phyloP scores from a whole-genome alignment of 2,329 filamentous ascomycete genomes.

The Raffaelea ambrosiae region DNA sequence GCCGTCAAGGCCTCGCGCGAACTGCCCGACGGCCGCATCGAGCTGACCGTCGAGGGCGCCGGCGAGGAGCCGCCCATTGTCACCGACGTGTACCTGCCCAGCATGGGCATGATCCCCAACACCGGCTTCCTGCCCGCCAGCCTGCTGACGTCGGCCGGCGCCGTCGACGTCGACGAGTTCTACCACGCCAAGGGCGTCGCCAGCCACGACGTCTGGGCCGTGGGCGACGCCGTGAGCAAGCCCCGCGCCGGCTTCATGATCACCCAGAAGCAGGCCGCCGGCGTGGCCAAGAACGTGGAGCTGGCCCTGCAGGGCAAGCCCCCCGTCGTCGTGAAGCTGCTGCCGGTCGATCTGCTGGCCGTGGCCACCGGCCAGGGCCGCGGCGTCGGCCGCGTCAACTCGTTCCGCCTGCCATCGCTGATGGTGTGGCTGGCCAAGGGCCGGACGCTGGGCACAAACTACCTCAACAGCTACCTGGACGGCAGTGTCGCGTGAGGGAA shows the following conservation, averaged over 20 bases:
- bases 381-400: slow-evolving; percentile 36
- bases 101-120: slow-evolving; percentile 47
- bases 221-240: slow-evolving; percentile 43
- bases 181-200: slow-evolving; percentile 35
- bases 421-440: slow-evolving; percentile 44
- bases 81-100: slow-evolving; percentile 43
- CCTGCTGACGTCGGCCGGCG: slow-evolving; percentile 33
- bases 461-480: slow-evolving; percentile 34
- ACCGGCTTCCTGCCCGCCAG: slow-evolving; percentile 39
- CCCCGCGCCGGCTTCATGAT: slow-evolving; percentile 35
- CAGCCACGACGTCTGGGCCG: slow-evolving; percentile 37
- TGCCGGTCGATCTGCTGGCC: slow-evolving; percentile 40
- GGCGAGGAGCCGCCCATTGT: slow-evolving; percentile 38
- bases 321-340: slow-evolving; percentile 34
- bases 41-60: slow-evolving; percentile 34
- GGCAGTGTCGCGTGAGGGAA: slow-evolving; percentile 20
- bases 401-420: slow-evolving; percentile 40
- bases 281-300: slow-evolving; percentile 46
- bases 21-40: slow-evolving; percentile 34
- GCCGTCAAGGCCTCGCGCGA: slow-evolving; percentile 28
- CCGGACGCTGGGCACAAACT: slow-evolving; percentile 37
- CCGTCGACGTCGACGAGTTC: slow-evolving; percentile 42
- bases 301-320: slow-evolving; percentile 34
- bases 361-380: slow-evolving; percentile 40
- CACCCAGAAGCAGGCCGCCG: slow-evolving; percentile 43